Conservation (phyloP, 352 stramenopile species). For the Bremia lactucae region DNA sequence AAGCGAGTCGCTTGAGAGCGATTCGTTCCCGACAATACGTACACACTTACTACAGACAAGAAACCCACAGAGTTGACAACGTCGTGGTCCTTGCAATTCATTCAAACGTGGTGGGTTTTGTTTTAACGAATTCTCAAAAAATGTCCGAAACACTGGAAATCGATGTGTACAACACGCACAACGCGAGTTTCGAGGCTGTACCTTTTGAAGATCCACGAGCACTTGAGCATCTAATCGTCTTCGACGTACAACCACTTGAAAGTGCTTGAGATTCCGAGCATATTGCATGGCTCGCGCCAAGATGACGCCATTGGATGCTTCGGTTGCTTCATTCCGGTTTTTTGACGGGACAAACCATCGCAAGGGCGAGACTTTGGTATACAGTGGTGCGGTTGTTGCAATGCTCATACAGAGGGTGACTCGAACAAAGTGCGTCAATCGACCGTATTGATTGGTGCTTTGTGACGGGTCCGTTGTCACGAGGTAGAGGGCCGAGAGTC, state of each 20-base stretch:
- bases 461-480: slow-evolving; percentile 15
- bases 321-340: slow-evolving; percentile 14
- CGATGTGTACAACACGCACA: slow-evolving; percentile 26
- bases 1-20: slow-evolving; percentile 3
- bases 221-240: slow-evolving; percentile 30
- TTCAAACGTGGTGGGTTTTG: slow-evolving; percentile 2
- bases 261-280: slow-evolving; percentile 12
- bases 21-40: slow-evolving; percentile 16
- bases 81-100: slow-evolving; percentile 21
- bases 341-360: slow-evolving; percentile 10
- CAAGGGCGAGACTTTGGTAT: slow-evolving; percentile 5
- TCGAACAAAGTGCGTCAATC: slow-evolving; percentile 16
- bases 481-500: slow-evolving; percentile 21
- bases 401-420: slow-evolving; percentile 32
- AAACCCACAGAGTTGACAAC: slow-evolving; percentile 54
- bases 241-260: slow-evolving; percentile 16
- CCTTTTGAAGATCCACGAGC: slow-evolving; percentile 17
- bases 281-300: slow-evolving; percentile 12
- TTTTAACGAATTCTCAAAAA: slow-evolving; percentile 9
- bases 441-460: slow-evolving; percentile 9
- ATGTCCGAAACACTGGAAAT: slow-evolving; percentile 16
- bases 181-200: slow-evolving; percentile 18
- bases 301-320: slow-evolving; percentile 18
- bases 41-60: slow-evolving; percentile 45
- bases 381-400: slow-evolving; percentile 8